Conservation (phyloP, 2,329 filamentous ascomycete species). For the Arthroderma sp. region DNA sequence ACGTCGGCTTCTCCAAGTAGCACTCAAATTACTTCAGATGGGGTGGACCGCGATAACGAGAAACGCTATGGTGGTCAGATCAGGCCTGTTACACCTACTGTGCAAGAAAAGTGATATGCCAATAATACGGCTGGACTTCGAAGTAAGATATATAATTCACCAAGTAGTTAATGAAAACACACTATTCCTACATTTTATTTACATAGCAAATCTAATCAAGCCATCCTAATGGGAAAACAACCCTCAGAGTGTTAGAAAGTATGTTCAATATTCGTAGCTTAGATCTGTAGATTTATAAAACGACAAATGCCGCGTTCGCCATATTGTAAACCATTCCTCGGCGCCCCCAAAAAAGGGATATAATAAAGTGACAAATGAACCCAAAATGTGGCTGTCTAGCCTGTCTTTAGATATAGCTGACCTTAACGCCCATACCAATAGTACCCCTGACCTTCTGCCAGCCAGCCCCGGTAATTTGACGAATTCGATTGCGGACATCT, state of each 20-base stretch:
- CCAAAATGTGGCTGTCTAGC: background rate
- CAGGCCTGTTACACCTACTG: background rate
- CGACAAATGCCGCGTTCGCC: background rate
- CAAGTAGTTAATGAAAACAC: too few relatives aligned
- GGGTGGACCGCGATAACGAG: background rate
- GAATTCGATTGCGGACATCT: slow-evolving; percentile 62
- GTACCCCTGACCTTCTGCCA: slow-evolving; percentile 78
- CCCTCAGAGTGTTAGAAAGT: background rate
- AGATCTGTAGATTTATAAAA: background rate
- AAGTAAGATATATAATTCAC: too few relatives aligned
- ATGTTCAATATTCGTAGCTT: background rate
- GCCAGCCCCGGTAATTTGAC: slow-evolving; percentile 53
- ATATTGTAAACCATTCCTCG: background rate
- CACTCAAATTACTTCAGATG: background rate
- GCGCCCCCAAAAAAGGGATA: background rate
- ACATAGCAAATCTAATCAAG: background rate
- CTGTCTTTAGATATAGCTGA: slow-evolving; percentile 67
- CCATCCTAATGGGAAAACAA: background rate
- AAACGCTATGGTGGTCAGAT: background rate
- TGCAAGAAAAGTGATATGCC: background rate
- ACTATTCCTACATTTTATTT: background rate
- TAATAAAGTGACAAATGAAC: background rate
- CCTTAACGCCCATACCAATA: slow-evolving; percentile 91
- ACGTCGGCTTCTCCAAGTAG: background rate
- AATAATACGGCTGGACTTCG: too few relatives aligned